Evolutionary conservation across 768 basidiomycete genomes (phyloP), one percentile per base, ranked within the genome.

Genomic region (Cystobasidiopsis lactophilus): DNA sequence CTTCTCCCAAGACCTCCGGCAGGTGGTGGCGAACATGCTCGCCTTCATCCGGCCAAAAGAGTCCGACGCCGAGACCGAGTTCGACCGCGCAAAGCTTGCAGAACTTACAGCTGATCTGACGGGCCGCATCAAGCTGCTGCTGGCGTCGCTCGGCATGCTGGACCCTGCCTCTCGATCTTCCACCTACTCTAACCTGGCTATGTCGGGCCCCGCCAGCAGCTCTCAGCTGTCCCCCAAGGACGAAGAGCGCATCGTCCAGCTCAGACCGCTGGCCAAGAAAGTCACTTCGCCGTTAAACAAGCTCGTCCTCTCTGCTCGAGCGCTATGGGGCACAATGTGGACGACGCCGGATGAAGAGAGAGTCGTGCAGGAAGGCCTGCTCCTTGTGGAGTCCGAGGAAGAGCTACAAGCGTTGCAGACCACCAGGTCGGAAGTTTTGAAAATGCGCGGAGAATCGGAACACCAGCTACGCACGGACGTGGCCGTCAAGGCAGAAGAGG

Each of bases 261-360:
- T 69, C 43, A 60, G 60, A 1, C 62, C 60, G 13, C 33, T 48
- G 5, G 59, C 64, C 33, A 62, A 63, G 14, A 60, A 63, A 60
- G 80, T 91, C 30, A 84, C 85, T 2, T 82, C 85, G 7, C 85
- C 85, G 0, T 70, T 91, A 9, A 88, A 84, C 19, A 80, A 88
- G 64, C 72, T 95, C 27, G 82, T 91, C 29, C 75, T 93, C 2
- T 84, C 82, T 7, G 78, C 84, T n/a, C 79, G 91, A 46, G 85
- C 88, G 0, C 37, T 58, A 14, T 60, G 60, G 60, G 59, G 59
- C 3, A 45, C 44, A 16, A 41, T 57, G 13, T 45, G 30, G 7
- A 50, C 47, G 18, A 57, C 48, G 19, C 48, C 47, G 3, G 48
- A 30, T 21, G 56, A 57, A 26, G 52, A 57, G 21, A 29, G 33